Evolutionary conservation across 345 rosid species (phyloP).

Genomic region (Tarenaya hassleriana): DNA sequence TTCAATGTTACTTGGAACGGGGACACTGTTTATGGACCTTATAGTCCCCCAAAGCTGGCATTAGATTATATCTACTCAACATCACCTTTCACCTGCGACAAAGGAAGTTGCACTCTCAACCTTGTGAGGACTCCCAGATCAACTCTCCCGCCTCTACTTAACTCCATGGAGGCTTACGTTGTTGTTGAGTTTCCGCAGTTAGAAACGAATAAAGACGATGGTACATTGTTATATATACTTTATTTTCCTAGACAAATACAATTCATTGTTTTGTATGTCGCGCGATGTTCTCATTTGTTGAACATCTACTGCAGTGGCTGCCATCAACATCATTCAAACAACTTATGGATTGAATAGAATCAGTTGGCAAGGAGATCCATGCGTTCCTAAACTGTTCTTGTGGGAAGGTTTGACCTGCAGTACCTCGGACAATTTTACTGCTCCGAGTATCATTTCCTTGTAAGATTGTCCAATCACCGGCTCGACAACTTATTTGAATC

Average conservation of each 20-base stretch:
- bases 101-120: conserved; percentile 6
- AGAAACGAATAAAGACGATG: conserved; percentile 25
- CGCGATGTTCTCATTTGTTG: neutral
- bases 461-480: neutral
- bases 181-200: conserved; percentile 14
- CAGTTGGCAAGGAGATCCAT: conserved; percentile 61
- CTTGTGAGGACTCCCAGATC: conserved; percentile 19
- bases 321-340: conserved; percentile 27
- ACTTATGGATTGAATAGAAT: conserved; percentile 25
- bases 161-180: conserved; percentile 14
- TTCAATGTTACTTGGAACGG: conserved; percentile 20
- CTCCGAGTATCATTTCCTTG: conserved; percentile 22
- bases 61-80: neutral
- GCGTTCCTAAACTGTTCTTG: conserved; percentile 27
- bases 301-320: conserved; percentile 27
- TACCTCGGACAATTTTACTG: neutral
- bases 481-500: neutral
- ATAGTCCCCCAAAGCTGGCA: conserved; percentile 9
- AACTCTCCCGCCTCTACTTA: conserved; percentile 31
- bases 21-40: conserved; percentile 3
- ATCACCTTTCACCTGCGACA: neutral
- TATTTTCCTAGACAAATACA: neutral
- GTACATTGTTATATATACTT: neutral
- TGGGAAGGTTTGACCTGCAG: conserved; percentile 43
- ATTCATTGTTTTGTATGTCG: neutral